Evolutionary conservation across 2,329 filamentous ascomycete genomes (phyloP), one percentile per base, ranked within the genome.

Genomic region (Fusarium kyushuense): DNA sequence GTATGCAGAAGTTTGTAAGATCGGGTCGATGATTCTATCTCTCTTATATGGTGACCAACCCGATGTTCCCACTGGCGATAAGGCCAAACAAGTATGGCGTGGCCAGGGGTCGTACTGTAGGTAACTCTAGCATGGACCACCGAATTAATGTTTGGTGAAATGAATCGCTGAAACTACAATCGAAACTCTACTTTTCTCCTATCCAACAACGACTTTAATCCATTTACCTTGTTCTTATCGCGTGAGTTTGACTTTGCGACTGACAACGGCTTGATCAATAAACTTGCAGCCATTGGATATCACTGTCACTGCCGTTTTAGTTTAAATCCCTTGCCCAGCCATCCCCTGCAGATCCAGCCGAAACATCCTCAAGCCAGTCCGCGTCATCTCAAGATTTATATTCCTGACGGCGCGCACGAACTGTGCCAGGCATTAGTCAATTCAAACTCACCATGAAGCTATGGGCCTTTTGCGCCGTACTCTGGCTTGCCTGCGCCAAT

Each of bases 401-500:
- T 19, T 47, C 23, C 41, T 23, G 13, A 21, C 42, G 30, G 41
- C 36, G 14, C 19, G 21, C 12, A 38, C 12, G 40, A 14, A 32
- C 10, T 35, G 10, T 23, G 12, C 21, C 19, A 43, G 35, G 51
- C 45, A 35, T 38, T 23, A 29, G 16, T 17, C 8, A 40, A 29
- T 43, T 14, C 19, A 27, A n/a, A 4, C 17, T 29, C 19, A 41
- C 16, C 5, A 70, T 70, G 67, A 68, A 47, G 19, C 1, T 57
- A 9, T 40, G 43, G 23, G 41, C 46, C 19, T 30, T 56, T 25
- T 52, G 41, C 23, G 54, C 27, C 23, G 27, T 36, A 13, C 4
- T 47, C n/a, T 66, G 66, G 61, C 46, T 69, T 23, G 47, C 53
- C 14, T 63, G 41, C 29, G 48, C 61, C 29, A 54, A 57, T 25